Base-by-base conservation (phyloP, 352 stramenopile genomes). In the Elongisporangium prolatum region DNA sequence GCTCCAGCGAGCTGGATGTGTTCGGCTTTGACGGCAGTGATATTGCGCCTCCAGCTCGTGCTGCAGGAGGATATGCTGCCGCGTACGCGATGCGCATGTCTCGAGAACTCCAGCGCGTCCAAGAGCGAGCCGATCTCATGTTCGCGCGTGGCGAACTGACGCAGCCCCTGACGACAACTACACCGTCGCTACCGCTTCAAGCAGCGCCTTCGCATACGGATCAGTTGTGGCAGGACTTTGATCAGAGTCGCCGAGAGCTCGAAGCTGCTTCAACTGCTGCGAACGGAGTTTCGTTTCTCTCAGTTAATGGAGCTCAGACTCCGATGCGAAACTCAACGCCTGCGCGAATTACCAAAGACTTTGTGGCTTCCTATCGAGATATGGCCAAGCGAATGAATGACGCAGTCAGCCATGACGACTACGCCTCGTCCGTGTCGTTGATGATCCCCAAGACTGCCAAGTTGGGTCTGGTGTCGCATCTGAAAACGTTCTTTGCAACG, bases 21-120 rank as follows among this genome's bases (percentile, higher is more conserved):
- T 34, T 34, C 7, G 24, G 24, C 24, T 7, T 34, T 34, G 24
- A 7, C 24, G n/a, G n/a, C n/a, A 7, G 24, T 34, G 24, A 34
- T 3, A 3, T 8, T 34, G 24, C 3, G 7, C 24, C 24, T 3
- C 24, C 24, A 34, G 24, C 24, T 34, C 24, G 24, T 34, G 24
- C 24, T 8, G 24, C 24, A 34, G 24, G 24, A 3, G 80, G 83
- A 8, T 71, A 89, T 44, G 83, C 83, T 1, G 72, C 83, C 2
- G 70, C 73, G 16, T 93, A 93, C 57, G 77, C 80, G 6, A 50
- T 88, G n/a, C 75, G 80, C 11, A 93, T 93, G 83, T 93, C 83
- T 9, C 61, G 79, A 50, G 83, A 93, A 59, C 68, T 93, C 0
- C 78, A 89, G 67, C 72, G 83, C 37, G 82, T 93, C 34, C 75